phyloP scores from a whole-genome alignment of 805 yeast genomes.

The Saccharomycopsis selenospora region DNA sequence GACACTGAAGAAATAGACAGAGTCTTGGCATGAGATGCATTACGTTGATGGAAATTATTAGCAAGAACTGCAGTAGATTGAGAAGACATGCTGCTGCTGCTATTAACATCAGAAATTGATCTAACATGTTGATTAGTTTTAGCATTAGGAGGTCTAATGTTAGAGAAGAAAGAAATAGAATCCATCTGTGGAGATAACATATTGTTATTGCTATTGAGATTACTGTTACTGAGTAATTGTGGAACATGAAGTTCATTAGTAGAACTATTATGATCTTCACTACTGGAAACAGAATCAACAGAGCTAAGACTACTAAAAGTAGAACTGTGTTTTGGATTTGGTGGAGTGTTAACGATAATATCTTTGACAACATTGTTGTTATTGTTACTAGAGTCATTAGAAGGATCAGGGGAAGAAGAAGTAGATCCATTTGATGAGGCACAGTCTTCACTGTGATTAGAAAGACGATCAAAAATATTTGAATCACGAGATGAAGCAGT shows the following conservation, averaged over 20 bases:
- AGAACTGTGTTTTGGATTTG: background rate
- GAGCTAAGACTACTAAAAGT: background rate
- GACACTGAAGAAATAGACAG: conserved; percentile 9
- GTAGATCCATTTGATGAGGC: conserved; percentile 10
- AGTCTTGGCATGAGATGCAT: conserved; percentile 4
- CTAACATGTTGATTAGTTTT: conserved; percentile 6
- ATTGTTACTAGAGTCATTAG: background rate
- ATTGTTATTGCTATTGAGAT: background rate
- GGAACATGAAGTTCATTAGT: background rate
- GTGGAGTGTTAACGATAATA: conserved; percentile 5
- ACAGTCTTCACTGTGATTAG: background rate
- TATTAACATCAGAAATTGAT: conserved; percentile 5
- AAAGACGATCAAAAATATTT: conserved; percentile 7
- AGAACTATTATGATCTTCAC: background rate
- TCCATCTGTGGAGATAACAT: background rate
- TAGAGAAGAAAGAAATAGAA: conserved; percentile 5
- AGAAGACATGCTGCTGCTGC: background rate
- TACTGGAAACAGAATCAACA: background rate
- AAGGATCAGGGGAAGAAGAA: conserved; percentile 5
- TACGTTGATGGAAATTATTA: background rate
- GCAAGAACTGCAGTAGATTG: background rate
- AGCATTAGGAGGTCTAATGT: conserved; percentile 11
- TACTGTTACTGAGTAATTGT: background rate
- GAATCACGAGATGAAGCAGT: conserved; percentile 4
- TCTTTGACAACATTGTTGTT: background rate